Evolutionary conservation across 2,329 filamentous ascomycete genomes (phyloP), one percentile per base, ranked within the genome.

Genomic region (Penicillium italicum): DNA sequence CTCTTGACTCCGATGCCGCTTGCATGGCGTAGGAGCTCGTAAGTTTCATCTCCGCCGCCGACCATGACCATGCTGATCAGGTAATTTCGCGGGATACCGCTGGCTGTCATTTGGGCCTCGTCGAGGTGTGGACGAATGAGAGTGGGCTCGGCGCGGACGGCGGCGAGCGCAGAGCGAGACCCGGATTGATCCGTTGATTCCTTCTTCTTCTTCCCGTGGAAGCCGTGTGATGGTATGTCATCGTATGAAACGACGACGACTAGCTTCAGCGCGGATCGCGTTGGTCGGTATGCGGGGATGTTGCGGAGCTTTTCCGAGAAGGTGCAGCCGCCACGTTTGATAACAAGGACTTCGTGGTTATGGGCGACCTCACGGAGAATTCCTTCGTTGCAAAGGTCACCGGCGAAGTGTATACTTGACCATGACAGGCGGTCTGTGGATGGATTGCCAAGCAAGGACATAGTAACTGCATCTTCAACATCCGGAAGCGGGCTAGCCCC

Each of bases 51-150:
- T 0, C 86, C 87, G 0, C 89, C 91, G 0, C 85, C 85, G 20
- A 96, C 83, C 83, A 97, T 89, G 37, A 96, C 81, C 83, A 97
- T 85, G 12, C 89, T 84, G 36, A 97, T 87, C 2, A 86, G 87
- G 65, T 91, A 81, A 40, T 85, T 82, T 11, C 91, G 78, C 50
- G 81, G 79, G 49, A 91, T 77, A 0, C 91, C 91, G 4, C 79
- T 82, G 0, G 86, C 84, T 2, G 88, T 91, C 46, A 79, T 74
- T 76, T 97, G 93, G 48, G 79, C 76, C 61, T 87, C 82, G 49
- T 96, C 90, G 4, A 99, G 79, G 45, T 94, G 74, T 1, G 94
- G 94, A 34, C 85, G 78, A 26, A 83, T 77, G 9, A 85, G 73
- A 30, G 67, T 66, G 9, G 69, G 62, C 37, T 74, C 73, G 2